These are phyloP conservation scores for Nemania abortiva DNA, from an alignment of 2,329 filamentous ascomycete genomes.

Conservation along the genomic window DNA sequence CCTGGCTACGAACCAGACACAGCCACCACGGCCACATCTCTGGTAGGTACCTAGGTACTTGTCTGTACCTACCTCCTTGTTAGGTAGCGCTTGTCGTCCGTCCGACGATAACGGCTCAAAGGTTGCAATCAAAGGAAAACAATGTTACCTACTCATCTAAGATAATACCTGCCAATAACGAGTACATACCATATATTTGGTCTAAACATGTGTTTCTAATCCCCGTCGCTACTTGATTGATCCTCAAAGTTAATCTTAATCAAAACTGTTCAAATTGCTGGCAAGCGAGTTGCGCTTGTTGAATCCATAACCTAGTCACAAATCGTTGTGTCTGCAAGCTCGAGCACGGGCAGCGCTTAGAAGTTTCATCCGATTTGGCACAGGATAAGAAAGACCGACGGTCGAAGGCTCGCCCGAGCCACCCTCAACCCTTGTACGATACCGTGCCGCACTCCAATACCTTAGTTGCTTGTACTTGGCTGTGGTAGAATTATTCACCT, in stretches of 20 bases:
- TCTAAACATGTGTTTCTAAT: neutral
- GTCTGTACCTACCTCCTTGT: neutral
- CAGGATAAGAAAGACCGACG: constrained; percentile 6
- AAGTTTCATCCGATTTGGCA: constrained; percentile 21
- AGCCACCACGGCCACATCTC: constrained; percentile 4
- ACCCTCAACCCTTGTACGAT: constrained; percentile 12
- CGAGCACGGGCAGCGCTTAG: constrained; percentile 15
- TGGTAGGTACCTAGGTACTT: neutral
- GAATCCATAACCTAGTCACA: constrained; percentile 7
- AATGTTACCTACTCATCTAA: constrained; percentile 27
- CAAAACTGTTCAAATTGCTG: neutral
- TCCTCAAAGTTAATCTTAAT: neutral
- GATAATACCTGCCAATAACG: neutral
- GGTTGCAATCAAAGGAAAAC: constrained; percentile 39
- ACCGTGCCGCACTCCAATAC: constrained; percentile 19
- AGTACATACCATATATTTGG: neutral
- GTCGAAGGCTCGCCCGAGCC: constrained; percentile 4
- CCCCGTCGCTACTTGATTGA: neutral
- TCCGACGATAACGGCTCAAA: constrained; percentile 41
- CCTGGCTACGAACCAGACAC: neutral
- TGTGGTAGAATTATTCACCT: no score
- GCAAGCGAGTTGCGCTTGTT: constrained; percentile 1
- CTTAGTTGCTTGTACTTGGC: neutral
- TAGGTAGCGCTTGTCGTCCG: constrained; percentile 34
- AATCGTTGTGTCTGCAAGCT: constrained; percentile 10